Base-by-base conservation (phyloP, 768 basidiomycete species). In the Cyclocybe cylindracea region DNA sequence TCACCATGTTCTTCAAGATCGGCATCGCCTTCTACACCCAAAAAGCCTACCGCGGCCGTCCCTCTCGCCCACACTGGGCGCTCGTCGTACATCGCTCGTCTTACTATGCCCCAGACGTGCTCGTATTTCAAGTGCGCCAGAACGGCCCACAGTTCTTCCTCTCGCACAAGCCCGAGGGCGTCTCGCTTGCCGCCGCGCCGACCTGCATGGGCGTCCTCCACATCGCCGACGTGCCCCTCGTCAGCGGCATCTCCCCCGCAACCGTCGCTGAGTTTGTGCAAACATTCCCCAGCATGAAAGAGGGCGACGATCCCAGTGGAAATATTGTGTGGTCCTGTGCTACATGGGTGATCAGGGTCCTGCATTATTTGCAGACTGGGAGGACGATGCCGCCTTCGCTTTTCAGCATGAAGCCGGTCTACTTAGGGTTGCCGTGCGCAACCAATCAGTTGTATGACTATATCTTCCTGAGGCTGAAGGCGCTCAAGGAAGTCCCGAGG, bases 1-100 rank as follows among this genome's bases (percentile, higher is more conserved):
- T 24, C 24, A 24, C 24, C 24, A 24, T 38, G 37, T 16, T 5
- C 2, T 16, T 48, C 32, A 48, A 54, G 16, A 6, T 54, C 34
- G 53, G 53, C 1, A 54, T 54, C 33, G 53, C 53, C 6, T 16
- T 49, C 10, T 49, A 54, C 42, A 16, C n/a, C 5, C 53, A 54
- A 29, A 29, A 14, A 7, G 42, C 33, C 32, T 10, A 5, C 18
- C 50, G 46, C 16, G 35, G 33, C 4, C 44, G 45, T 7, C 31
- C 45, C 1, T 37, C 11, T 0, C 24, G 33, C 40, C 48, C 47
- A 7, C 53, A 54, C 53, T 54, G 53, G 53, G 46, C 53, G 9
- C 42, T 54, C 11, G 47, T 54, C 13, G 53, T 39, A 18, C 53
- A 54, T 35, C 32, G 42, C 2, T 36, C 42, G 24, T 13, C 10